Base-by-base conservation (phyloP, 768 basidiomycete genomes). In the Tubosaeta sp. region DNA sequence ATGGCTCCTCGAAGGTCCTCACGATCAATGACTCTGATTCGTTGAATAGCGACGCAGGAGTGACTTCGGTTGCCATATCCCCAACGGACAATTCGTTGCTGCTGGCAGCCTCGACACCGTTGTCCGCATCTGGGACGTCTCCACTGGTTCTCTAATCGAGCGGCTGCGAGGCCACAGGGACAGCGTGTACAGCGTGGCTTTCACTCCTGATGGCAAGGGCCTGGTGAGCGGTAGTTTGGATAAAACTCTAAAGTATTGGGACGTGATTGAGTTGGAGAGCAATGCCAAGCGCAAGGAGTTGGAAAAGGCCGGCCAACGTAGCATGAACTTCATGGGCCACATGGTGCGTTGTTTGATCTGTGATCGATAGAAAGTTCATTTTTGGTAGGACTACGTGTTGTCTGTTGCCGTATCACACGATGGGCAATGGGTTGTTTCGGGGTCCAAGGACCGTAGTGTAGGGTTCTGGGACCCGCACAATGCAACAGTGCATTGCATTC, bases 401-500 rank as follows among this genome's bases (percentile, higher is more conserved):
- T 82, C 80, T 43, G 84, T 86, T 43, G 84, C 83, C 17, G 90
- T 94, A 44, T 92, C 91, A 43, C 88, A 92, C 57, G 95, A 97
- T 69, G 91, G 91, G 54, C 84, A 90, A 58, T 88, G 93, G 90
- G 87, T 98, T 59, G 95, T 97, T 11, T 94, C 91, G 10, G 95
- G 97, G 47, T 86, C 85, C 33, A 97, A 97, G 73, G 97, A 99
- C 67, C 88, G 97, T 12, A 88, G 92, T 1, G 94, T 99, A 50
- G 91, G 95, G 68, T 93, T 95, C 66, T 92, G 90, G 86, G 91
- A 95, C 65, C 82, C 90, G 48, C 77, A 81, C 57, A 79, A 78
- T 12, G 85, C 83, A 38, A 80, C 84, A 37, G 87, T 93, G 62
- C 95, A 98, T 68, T 87, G 91, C 62, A 92, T 95, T 87, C 76